These are phyloP conservation scores for Neckera pumila DNA, from an alignment of 225 moss, liverwort and hornwort genomes.

Conservation along the genomic window DNA sequence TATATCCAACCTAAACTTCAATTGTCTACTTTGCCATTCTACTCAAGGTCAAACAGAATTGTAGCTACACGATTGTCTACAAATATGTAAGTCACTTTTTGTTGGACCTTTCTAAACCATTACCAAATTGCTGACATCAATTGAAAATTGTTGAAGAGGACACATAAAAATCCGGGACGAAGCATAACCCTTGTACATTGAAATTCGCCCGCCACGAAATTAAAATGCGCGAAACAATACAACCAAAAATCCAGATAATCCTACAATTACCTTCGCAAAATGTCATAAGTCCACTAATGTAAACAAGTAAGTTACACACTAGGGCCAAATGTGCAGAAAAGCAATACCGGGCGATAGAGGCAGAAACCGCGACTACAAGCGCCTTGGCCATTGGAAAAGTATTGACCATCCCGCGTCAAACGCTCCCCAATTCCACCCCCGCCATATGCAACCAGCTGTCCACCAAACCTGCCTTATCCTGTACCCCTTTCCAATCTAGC, in stretches of 20 bases:
- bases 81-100: background rate
- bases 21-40: background rate
- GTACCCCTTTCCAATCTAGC: background rate
- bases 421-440: background rate
- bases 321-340: background rate
- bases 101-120: background rate
- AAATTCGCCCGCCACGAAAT: background rate
- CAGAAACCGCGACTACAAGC: slow-evolving; percentile 5
- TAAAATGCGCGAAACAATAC: background rate
- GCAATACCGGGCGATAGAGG: background rate
- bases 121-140: background rate
- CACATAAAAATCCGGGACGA: background rate
- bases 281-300: background rate
- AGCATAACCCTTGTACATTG: background rate
- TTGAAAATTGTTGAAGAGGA: background rate
- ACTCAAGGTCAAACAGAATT: background rate
- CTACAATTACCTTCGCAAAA: background rate
- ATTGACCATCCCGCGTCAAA: background rate
- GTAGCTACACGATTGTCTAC: background rate
- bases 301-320: background rate
- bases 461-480: background rate
- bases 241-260: background rate
- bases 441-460: background rate
- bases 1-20: background rate
- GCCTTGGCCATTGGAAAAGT: slow-evolving; percentile 12